Conservation (phyloP, 495 filamentous ascomycete species). For the Articulospora tetracladia region DNA sequence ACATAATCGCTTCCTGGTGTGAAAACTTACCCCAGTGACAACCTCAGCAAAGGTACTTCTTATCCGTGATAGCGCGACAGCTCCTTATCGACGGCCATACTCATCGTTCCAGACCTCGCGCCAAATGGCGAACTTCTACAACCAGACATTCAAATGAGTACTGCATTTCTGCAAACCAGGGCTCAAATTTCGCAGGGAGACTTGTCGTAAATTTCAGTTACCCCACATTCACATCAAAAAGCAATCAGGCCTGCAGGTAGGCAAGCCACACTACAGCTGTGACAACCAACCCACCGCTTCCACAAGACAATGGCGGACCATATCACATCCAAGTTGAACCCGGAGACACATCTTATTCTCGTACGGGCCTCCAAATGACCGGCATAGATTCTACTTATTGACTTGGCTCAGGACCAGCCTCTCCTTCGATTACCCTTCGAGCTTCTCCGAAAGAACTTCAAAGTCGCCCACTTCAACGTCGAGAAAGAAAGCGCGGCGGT, state of each 20-base stretch:
- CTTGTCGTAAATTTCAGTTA: background rate
- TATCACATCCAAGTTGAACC: conserved; percentile 55
- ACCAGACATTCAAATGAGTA: background rate
- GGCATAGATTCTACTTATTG: background rate
- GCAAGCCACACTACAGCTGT: too few species aligned
- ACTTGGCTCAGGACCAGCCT: conserved; percentile 72
- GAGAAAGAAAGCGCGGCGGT: conserved; percentile 74
- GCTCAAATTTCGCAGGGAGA: background rate
- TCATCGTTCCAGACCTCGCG: background rate
- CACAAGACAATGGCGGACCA: conserved; percentile 24
- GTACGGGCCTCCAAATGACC: conserved; percentile 6
- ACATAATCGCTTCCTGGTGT: too few species aligned
- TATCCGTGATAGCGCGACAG: background rate
- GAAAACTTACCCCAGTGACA: too few species aligned
- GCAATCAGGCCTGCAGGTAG: too few species aligned
- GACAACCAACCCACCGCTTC: background rate
- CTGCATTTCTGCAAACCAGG: background rate
- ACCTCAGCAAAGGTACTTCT: background rate
- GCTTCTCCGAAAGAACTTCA: conserved; percentile 89
- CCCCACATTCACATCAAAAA: too few species aligned
- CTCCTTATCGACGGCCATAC: background rate
- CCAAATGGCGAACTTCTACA: background rate
- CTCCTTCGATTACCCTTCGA: conserved; percentile 90
- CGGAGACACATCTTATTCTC: conserved; percentile 29
- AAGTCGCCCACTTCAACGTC: conserved; percentile 74